These are phyloP conservation scores for Starmerella khaoyaiensis DNA, from an alignment of 805 yeast species.

Conservation along the genomic window DNA sequence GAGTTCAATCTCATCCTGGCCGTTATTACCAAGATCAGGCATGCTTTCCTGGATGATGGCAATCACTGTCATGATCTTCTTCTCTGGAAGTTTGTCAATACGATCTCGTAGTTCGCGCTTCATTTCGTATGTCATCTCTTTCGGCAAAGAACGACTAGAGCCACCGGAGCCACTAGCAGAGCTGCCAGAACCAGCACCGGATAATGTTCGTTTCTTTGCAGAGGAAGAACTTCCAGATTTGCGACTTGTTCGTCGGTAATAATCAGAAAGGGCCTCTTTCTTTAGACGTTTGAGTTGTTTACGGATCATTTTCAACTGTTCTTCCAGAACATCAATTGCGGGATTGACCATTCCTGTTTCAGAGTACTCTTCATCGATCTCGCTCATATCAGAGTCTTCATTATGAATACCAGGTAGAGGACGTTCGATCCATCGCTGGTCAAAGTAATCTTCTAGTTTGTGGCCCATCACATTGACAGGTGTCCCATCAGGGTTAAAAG, in stretches of 20 bases:
- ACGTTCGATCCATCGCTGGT: constrained; percentile 75
- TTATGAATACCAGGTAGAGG: constrained; percentile 53
- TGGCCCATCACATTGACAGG: constrained; percentile 95
- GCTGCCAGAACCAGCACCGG: constrained; percentile 2
- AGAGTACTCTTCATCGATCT: constrained; percentile 32
- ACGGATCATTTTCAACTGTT: constrained; percentile 74
- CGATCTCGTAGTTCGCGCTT: constrained; percentile 84
- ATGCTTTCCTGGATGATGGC: constrained; percentile 70
- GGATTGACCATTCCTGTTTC: constrained; percentile 63
- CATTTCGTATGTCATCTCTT: constrained; percentile 78
- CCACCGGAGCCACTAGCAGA: constrained; percentile 1
- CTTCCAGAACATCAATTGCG: constrained; percentile 78
- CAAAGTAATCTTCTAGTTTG: constrained; percentile 71
- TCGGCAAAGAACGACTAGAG: constrained; percentile 9
- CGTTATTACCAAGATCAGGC: constrained; percentile 43
- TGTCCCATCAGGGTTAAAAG: constrained; percentile 92
- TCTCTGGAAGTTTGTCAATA: constrained; percentile 59
- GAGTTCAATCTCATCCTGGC: constrained; percentile 87
- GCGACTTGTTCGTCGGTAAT: constrained; percentile 15
- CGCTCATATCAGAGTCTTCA: constrained; percentile 33
- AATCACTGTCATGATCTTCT: constrained; percentile 69
- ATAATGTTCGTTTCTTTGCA: constrained; percentile 7
- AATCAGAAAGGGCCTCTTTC: constrained; percentile 24
- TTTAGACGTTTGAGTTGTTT: constrained; percentile 72
- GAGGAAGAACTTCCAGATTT: constrained; percentile 7